A percentile compares a stretch with the other conserved stretches of the same genome.
These are phyloP conservation scores for Lojkania enalia DNA, from an alignment of 2,329 filamentous ascomycete species.

Conservation along the genomic window DNA sequence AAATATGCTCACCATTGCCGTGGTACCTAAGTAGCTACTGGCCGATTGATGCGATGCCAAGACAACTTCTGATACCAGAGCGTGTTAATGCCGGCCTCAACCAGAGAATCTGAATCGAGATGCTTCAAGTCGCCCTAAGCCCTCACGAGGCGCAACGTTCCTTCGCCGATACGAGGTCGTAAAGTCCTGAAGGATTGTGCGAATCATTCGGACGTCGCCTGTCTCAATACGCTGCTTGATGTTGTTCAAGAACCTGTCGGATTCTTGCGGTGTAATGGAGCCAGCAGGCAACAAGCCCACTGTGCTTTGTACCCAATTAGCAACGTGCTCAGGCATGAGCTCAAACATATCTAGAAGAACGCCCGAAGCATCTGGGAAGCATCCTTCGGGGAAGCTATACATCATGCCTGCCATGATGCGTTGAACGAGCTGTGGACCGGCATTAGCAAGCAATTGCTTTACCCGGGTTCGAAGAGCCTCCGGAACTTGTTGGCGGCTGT, in stretches of 20 bases:
- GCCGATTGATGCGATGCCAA: neutral
- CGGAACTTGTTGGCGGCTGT: slow-evolving; percentile 63
- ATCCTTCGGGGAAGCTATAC: slow-evolving; percentile 96
- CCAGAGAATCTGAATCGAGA: slow-evolving; percentile 77
- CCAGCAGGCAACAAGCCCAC: slow-evolving; percentile 82
- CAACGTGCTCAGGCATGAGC: slow-evolving; percentile 77
- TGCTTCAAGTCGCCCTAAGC: slow-evolving; percentile 83
- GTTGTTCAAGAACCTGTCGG: slow-evolving; percentile 76
- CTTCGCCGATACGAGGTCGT: slow-evolving; percentile 91
- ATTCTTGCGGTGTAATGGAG: slow-evolving; percentile 77
- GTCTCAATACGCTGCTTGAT: slow-evolving; percentile 76
- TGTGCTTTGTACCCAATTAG: slow-evolving; percentile 80
- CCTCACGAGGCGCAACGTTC: slow-evolving; percentile 93
- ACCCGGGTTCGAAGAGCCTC: slow-evolving; percentile 73
- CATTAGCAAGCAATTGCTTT: slow-evolving; percentile 67
- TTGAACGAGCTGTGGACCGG: slow-evolving; percentile 81
- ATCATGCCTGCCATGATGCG: slow-evolving; percentile 97
- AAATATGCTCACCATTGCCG: neutral
- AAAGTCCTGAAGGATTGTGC: slow-evolving; percentile 89
- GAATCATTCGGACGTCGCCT: slow-evolving; percentile 75
- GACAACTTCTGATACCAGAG: neutral
- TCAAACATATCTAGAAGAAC: slow-evolving; percentile 91
- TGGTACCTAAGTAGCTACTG: neutral
- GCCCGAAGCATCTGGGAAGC: slow-evolving; percentile 90
- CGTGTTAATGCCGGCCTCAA: too few relatives aligned